Base-by-base conservation (phyloP, 2,329 filamentous ascomycete genomes). In the Aulographum hederae region DNA sequence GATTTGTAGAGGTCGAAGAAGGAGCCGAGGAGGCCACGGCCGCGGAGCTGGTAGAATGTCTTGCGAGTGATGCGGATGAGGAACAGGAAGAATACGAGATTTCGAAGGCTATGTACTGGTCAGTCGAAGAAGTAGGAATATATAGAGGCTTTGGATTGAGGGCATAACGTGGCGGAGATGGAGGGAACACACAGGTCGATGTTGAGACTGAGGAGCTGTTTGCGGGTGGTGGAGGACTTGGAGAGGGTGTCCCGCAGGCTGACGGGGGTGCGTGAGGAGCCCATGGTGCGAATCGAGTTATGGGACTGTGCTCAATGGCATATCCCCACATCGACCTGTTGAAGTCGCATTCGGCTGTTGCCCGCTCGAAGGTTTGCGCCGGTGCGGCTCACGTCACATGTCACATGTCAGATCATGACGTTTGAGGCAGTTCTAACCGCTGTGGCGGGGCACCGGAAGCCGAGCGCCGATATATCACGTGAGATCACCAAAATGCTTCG, bases 51-150 rank as follows among this genome's bases (percentile, higher is more conserved):
- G 59, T 82, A 78, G 51, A 81, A 77, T 18, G 70, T 67, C 46
- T 78, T 79, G 41, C 82, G 79, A 19, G 77, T 69, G 64, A 84
- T 78, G 49, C 85, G 77, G 30, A 92, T 61, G 37, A 94, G 52
- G 58, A 95, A 94, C 43, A 92, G 68, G 48, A 85, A 65, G 54
- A 95, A 92, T 44, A 95, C 62, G 37, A 94, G 62, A 51, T 94
- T 92, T 33, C 81, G 79, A 38, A 93, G 48, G 37, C 81, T 86
- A 32, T 38, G 20, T 5, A 5, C n/a, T n/a, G n/a, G n/a, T 13
- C 13, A 16, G 11, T 16, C 13, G 2, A 3, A 32, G 32, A 18
- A 34, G 26, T 31, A 16, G 13, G 25, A 25, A 26, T 30, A 4
- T 32, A 11, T 12, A 32, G 30, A 18, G 15, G 15, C 21, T 38